A percentile compares a stretch with the other conserved stretches of the same genome.
Evolutionary conservation across 176 grass and related monocot genomes (phyloP).

Genomic region (Avena insularis): DNA sequence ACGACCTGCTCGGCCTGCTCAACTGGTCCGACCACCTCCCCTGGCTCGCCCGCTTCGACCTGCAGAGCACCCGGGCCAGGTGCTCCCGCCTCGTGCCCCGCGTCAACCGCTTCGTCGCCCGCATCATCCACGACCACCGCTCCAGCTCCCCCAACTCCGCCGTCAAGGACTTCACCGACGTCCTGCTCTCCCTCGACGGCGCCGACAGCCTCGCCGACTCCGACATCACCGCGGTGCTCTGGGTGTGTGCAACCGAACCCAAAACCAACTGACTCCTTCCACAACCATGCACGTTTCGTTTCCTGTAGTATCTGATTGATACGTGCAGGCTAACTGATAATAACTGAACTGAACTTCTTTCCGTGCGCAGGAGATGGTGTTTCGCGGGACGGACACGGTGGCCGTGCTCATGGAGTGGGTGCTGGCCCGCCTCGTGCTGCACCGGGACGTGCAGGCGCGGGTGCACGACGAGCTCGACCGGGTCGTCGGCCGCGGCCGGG

Average conservation of each 20-base stretch:
- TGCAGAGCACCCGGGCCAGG: conserved; percentile 57
- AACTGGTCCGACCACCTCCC: conserved; percentile 97
- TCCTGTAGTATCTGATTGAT: not conserved
- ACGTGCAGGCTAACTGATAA: not conserved
- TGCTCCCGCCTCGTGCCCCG: conserved; percentile 65
- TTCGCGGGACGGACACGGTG: conserved; percentile 90
- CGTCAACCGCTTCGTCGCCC: conserved; percentile 71
- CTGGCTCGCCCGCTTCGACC: conserved; percentile 65
- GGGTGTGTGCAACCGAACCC: conserved; percentile 53
- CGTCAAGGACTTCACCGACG: conserved; percentile 72
- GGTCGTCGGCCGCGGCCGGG: conserved; percentile 40
- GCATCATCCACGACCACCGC: conserved; percentile 71
- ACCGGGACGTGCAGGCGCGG: conserved; percentile 69
- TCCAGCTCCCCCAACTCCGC: not conserved
- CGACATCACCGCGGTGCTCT: conserved; percentile 88
- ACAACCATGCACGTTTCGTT: conserved; percentile 1
- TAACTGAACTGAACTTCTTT: not conserved
- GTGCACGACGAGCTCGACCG: conserved; percentile 79
- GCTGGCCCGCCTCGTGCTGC: conserved; percentile 74
- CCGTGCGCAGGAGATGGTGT: conserved; percentile 81
- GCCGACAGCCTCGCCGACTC: conserved; percentile 62
- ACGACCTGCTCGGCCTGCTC: conserved; percentile 75
- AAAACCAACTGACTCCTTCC: not conserved
- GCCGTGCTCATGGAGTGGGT: conserved; percentile 96
- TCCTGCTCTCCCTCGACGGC: conserved; percentile 72